Base-by-base conservation (phyloP, 495 filamentous ascomycete genomes). In the Hyaloscypha bicolor region DNA sequence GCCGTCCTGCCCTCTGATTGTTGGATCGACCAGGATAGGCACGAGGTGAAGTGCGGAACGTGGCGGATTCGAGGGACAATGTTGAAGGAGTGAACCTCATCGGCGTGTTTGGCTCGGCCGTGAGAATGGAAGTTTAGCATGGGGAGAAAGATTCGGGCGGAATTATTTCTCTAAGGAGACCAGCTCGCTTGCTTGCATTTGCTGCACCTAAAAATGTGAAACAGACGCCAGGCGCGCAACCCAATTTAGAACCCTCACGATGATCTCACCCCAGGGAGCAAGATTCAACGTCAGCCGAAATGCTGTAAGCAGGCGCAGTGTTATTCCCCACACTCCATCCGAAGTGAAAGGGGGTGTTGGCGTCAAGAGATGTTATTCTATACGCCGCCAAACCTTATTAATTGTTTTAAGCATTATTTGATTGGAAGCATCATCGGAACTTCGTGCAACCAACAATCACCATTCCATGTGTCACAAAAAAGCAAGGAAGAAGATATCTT, bases 1-100 rank as follows among this genome's bases (percentile, higher is more conserved):
- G 58, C 62, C 42, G 35, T 37, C 4, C 29, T 62, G 69, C 69
- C 69, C 69, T 64, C 64, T 37, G 42, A 19, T 22, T 60, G 52
- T 33, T 53, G 51, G 14, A 60, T 37, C 21, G 33, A 66, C 68
- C 68, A 70, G 59, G 52, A 52, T 57, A 12, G n/a, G 51, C 52
- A 66, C 52, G 51, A 33, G 48, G 22, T 67, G 42, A 55, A 22
- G 57, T 11, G 37, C 32, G 42, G 32, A 32, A 22, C 16, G 30
- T 60, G 33, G 42, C 42, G 21, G 62, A 60, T 57, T 51, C 30
- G 8, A 55, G 29, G 30, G 32, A 6, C 32, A 48, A 31, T 29
- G 1, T 39, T 29, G 31, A 60, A 53, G 57, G 56, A 61, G 21
- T 9, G 52, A 31, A 12, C 51, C 25, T 60, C 65, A 67, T 67